Evolutionary conservation across 1,284 basidiomycete species (phyloP).

Genomic region (Hemileccinum hortonii): DNA sequence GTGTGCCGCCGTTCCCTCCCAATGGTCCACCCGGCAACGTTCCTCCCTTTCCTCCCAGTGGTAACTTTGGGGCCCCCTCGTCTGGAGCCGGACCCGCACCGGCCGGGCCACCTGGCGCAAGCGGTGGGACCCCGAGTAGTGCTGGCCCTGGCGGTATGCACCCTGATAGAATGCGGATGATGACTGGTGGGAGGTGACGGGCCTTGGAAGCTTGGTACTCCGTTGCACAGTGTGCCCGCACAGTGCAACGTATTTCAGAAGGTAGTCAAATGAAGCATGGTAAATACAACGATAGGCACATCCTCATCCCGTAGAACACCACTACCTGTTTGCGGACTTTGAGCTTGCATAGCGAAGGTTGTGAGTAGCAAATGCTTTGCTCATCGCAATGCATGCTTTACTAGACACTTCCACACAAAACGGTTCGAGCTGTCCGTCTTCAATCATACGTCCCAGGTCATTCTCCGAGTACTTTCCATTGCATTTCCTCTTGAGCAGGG

Average conservation of each 20-base stretch:
- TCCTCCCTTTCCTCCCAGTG: constrained; percentile 48
- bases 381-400: constrained; percentile 20
- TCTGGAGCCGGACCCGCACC: constrained; percentile 35
- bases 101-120: constrained; percentile 22
- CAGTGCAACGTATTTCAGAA: neutral
- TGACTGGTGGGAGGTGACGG: constrained; percentile 44
- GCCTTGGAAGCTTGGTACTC: neutral
- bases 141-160: constrained; percentile 63
- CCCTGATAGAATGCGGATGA: constrained; percentile 85
- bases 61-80: constrained; percentile 38
- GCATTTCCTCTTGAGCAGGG: constrained; percentile 36
- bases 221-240: neutral
- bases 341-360: constrained; percentile 15
- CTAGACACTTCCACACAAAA: constrained; percentile 43
- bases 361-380: constrained; percentile 25
- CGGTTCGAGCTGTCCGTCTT: constrained; percentile 37
- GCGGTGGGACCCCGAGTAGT: constrained; percentile 28
- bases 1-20: constrained; percentile 63
- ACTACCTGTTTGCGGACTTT: neutral
- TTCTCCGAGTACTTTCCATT: constrained; percentile 22
- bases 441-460: constrained; percentile 35
- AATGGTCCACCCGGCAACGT: constrained; percentile 39
- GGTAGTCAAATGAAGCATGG: too few species aligned
- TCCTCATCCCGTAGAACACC: neutral
- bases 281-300: too few species aligned